These are phyloP conservation scores for Paecilomyces variotii DNA, from an alignment of 2,329 filamentous ascomycete genomes.

Conservation along the genomic window DNA sequence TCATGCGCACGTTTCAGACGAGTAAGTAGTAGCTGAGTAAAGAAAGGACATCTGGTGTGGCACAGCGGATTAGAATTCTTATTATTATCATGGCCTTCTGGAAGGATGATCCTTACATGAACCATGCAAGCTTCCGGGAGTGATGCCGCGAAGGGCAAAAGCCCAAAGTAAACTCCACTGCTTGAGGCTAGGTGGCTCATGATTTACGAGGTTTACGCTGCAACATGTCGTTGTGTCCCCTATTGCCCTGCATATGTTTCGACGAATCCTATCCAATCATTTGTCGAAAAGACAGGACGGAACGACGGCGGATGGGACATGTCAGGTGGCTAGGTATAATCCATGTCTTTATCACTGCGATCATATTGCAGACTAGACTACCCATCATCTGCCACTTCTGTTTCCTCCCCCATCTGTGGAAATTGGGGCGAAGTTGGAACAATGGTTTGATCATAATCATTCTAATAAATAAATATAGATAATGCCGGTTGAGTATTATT, in stretches of 20 bases:
- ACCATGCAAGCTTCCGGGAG: not conserved
- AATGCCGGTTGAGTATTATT: too few relatives aligned
- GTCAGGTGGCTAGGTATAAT: not conserved
- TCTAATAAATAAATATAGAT: not conserved
- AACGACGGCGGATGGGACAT: not conserved
- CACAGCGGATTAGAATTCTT: not conserved
- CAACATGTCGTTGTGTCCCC: not conserved
- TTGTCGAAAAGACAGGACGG: not conserved
- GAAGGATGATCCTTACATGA: not conserved
- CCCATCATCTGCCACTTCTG: not conserved
- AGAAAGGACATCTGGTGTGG: not conserved
- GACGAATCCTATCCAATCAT: not conserved
- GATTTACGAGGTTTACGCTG: not conserved
- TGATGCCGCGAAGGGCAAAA: not conserved
- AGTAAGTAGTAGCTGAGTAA: not conserved
- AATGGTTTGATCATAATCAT: not conserved
- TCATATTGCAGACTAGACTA: not conserved
- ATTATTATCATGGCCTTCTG: not conserved
- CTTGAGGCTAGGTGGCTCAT: not conserved
- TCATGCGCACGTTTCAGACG: not conserved
- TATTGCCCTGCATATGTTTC: not conserved
- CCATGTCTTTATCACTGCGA: not conserved
- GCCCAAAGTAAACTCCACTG: not conserved
- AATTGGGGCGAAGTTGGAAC: not conserved
- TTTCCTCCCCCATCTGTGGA: not conserved